Base-by-base conservation (phyloP, 179 eudicot genomes). In the Corrigiola litoralis region DNA sequence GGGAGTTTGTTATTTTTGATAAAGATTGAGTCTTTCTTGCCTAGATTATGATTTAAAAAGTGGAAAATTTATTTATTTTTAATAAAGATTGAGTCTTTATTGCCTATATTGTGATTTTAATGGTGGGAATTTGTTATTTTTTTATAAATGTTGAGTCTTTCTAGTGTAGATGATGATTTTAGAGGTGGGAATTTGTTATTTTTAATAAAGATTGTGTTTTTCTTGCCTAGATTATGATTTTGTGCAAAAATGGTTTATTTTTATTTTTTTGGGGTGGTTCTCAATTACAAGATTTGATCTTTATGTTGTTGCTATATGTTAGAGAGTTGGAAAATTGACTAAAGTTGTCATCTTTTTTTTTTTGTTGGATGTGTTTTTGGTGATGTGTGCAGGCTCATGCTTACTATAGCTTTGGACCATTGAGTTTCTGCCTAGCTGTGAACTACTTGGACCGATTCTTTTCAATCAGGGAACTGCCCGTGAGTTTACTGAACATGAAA, bases 361-460 rank as follows among this genome's bases (percentile, higher is more conserved):
- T 33, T 44, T 33, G 44, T 50, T 47, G 24, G 31, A 21, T 58
- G 45, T 20, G 28, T 34, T 57, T 18, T 57, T 54, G 59, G n/a
- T 54, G 40, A 54, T 0, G 10, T 80, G 59, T 60, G 69, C 92
- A 92, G 98, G 96, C 84, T 65, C 84, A 79, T 82, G 66, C 80
- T 40, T 81, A 84, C 67, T 80, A 75, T 70, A 69, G 72, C 44
- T 92, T 85, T 77, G 85, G 83, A 70, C 84, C 89, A 33, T 63
- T 80, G 63, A 76, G 80, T 74, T 71, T 82, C 48, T 82, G 75
- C 65, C 72, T 90, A 31, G 78, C 95, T 17, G 76, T 85, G 33
- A 90, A 84, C 74, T 90, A 81, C 81, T 75, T 90, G 75, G 98
- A 92, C 68, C 84, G 98, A 18, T 90, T 87, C 72, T 76, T 84